phyloP scores from a whole-genome alignment of 2,329 filamentous ascomycete genomes.

The Neonectria neomacrospora region DNA sequence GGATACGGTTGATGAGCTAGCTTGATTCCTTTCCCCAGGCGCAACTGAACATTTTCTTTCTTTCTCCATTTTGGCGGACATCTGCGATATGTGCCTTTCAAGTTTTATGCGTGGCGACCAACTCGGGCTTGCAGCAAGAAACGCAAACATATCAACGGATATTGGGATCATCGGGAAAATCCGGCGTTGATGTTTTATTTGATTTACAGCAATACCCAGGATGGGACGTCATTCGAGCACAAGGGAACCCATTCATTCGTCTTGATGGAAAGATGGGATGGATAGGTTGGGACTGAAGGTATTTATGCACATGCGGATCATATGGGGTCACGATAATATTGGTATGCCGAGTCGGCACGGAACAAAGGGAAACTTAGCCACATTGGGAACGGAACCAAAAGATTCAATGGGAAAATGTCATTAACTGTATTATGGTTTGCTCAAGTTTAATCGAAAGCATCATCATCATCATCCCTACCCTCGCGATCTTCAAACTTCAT shows the following conservation, averaged over 20 bases:
- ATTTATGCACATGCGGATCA: background rate
- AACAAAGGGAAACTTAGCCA: background rate
- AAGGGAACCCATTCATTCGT: background rate
- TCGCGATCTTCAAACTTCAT: conserved; percentile 84
- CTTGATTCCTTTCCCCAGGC: conserved; percentile 21
- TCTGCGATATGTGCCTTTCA: conserved; percentile 13
- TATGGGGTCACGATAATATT: background rate
- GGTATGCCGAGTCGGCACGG: background rate
- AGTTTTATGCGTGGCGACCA: conserved; percentile 1
- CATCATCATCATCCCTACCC: conserved; percentile 68
- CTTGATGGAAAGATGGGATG: background rate
- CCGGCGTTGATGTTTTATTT: conserved; percentile 21
- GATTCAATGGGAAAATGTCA: conserved; percentile 3
- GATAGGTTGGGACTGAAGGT: conserved; percentile 4
- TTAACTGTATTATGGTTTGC: conserved; percentile 17
- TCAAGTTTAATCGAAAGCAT: conserved; percentile 56
- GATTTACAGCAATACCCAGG: conserved; percentile 12
- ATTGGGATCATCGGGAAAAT: conserved; percentile 14
- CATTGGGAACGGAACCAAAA: conserved; percentile 10
- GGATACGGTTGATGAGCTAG: conserved; percentile 37
- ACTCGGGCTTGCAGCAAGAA: background rate
- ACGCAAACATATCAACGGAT: background rate
- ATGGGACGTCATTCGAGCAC: conserved; percentile 6
- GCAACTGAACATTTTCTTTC: conserved; percentile 4
- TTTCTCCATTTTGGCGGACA: conserved; percentile 14